Conservation (phyloP, 169 alveolate species). For the Cryptosporidium baileyi region DNA sequence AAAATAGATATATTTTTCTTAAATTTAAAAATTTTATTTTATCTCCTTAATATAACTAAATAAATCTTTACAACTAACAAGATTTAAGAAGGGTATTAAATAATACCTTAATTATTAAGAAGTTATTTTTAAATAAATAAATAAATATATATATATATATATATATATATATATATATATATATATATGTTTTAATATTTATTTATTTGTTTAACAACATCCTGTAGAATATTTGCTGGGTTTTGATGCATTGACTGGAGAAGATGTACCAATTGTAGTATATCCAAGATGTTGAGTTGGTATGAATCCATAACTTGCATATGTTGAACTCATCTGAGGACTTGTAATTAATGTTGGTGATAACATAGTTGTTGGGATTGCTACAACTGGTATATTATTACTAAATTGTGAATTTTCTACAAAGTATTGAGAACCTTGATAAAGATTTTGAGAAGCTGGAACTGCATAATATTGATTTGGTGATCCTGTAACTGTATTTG, state of each 20-base stretch:
- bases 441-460: background rate
- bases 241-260: slow-evolving; percentile 35
- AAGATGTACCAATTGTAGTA: background rate
- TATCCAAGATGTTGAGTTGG: slow-evolving; percentile 2
- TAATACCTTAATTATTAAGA: too few relatives aligned
- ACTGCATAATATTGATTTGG: slow-evolving; percentile 6
- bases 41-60: too few relatives aligned
- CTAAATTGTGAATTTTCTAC: background rate
- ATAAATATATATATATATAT: too few relatives aligned
- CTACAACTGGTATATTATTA: background rate
- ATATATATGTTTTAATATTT: too few relatives aligned
- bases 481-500: slow-evolving; percentile 7
- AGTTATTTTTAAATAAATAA: too few relatives aligned
- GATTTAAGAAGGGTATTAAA: too few relatives aligned
- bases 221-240: slow-evolving; percentile 50
- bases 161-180: too few relatives aligned
- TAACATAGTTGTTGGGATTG: slow-evolving; percentile 35
- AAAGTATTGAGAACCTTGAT: background rate
- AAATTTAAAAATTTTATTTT: too few relatives aligned
- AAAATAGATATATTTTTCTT: too few relatives aligned
- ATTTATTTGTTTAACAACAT: slow-evolving; percentile 43
- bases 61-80: too few relatives aligned
- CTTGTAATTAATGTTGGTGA: slow-evolving; percentile 56
- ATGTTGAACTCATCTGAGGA: slow-evolving; percentile 38
- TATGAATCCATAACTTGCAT: slow-evolving; percentile 41